Evolutionary conservation across 176 grass and related monocot genomes (phyloP), one percentile per base, ranked within the genome.

Genomic region (Ensete ventricosum): DNA sequence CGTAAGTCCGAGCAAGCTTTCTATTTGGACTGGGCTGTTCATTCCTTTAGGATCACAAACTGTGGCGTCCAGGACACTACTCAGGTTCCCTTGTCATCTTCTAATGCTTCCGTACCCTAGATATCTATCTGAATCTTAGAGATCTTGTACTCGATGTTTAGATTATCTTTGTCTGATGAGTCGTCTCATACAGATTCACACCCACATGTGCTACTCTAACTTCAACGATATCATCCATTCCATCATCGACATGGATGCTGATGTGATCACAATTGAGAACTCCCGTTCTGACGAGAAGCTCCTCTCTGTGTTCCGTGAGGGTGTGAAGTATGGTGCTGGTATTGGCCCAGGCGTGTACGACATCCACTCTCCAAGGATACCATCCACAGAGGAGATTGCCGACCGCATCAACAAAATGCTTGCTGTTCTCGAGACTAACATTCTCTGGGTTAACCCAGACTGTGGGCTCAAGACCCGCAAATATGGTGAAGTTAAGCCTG

Each of bases 131-230:
- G 57, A 17, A 60, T 17, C 12, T 13, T 60, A 0, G 57, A 17
- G n/a, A 60, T 17, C 23, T 74, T 71, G 29, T 1, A 0, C 10
- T 2, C 52, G 68, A 50, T 57, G 54, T 53, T 12, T 62, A 22
- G 29, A 52, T 24, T 50, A 49, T 49, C 19, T 51, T 43, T 57
- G 27, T 52, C 81, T 71, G 24, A 78, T 19, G 16, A 17, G 10
- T 21, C n/a, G 72, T 51, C 85, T 12, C 71, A 43, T 51, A 59
- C 79, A 96, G 93, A 96, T 96, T 73, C 89, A 96, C 85, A 90
- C 93, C 72, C 93, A 90, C 89, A 96, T 96, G 89, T 96, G 93
- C 89, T 96, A 96, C 83, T 96, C 93, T 9, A 92, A 96, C 83
- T 96, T 96, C 81, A 96, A 96, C 12, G 93, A 96, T 67, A 92